A percentile compares a stretch with the other conserved stretches of the same genome.
These are phyloP conservation scores for Wickerhamomyces rabaulensis DNA, from an alignment of 805 yeast genomes.

Conservation along the genomic window DNA sequence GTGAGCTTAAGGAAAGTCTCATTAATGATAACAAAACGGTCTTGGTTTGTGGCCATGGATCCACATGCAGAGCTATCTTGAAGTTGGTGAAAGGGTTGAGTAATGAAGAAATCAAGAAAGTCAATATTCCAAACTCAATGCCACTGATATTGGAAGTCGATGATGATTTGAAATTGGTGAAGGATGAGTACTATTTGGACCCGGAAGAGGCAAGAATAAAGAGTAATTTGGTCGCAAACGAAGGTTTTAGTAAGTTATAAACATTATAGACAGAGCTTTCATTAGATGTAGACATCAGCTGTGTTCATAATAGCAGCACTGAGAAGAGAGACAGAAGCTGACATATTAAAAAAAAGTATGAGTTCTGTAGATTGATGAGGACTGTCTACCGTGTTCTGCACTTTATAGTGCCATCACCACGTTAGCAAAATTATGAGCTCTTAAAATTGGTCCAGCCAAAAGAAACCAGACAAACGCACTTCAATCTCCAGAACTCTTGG, in stretches of 20 bases:
- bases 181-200: constrained; percentile 64
- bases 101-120: constrained; percentile 63
- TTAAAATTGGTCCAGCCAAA: no score
- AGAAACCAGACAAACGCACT: no score
- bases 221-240: constrained; percentile 75
- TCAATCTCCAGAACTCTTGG: no score
- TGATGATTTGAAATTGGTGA: constrained; percentile 41
- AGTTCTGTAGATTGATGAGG: no score
- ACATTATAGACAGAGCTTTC: neutral
- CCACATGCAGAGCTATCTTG: constrained; percentile 70
- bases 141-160: constrained; percentile 68
- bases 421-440: no score
- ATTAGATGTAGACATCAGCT: no score
- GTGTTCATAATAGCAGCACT: no score
- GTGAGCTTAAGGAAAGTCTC: constrained; percentile 44
- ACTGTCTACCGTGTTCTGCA: no score
- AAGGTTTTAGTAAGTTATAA: constrained; percentile 41
- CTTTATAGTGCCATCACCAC: no score
- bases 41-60: constrained; percentile 75
- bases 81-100: constrained; percentile 61
- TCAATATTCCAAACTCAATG: constrained; percentile 80
- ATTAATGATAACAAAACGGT: constrained; percentile 47
- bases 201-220: constrained; percentile 76
- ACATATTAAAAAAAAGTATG: no score
- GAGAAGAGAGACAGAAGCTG: no score